Evolutionary conservation across 2,329 filamentous ascomycete species (phyloP).

Genomic region (Aspergillus thermomutatus): DNA sequence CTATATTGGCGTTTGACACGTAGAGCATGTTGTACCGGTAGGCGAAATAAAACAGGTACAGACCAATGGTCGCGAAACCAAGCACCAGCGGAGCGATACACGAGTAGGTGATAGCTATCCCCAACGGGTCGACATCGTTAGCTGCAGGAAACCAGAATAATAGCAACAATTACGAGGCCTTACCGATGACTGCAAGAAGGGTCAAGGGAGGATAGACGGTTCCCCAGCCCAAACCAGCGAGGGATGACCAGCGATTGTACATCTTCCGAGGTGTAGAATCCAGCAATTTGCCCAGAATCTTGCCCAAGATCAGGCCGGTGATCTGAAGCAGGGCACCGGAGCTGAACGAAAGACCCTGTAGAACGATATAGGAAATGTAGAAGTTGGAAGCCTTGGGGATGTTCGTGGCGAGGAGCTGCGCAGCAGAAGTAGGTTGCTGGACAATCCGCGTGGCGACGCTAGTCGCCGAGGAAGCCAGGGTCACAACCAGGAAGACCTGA

Average conservation of each 20-base stretch:
- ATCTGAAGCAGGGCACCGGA: constrained; percentile 72
- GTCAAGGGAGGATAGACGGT: constrained; percentile 78
- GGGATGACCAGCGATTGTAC: constrained; percentile 71
- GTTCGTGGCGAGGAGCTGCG: constrained; percentile 65
- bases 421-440: constrained; percentile 58
- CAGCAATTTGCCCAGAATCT: constrained; percentile 69
- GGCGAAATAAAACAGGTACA: constrained; percentile 78
- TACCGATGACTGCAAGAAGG: constrained; percentile 75
- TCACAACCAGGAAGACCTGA: constrained; percentile 87
- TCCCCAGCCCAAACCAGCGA: constrained; percentile 77
- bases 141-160: not conserved
- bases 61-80: constrained; percentile 73
- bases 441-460: constrained; percentile 63
- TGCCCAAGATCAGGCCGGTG: constrained; percentile 68
- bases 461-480: constrained; percentile 75
- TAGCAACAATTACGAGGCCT: constrained; percentile 30
- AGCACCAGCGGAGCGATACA: constrained; percentile 83
- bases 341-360: constrained; percentile 82
- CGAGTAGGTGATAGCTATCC: constrained; percentile 73
- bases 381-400: constrained; percentile 87
- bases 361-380: constrained; percentile 90
- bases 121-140: not conserved
- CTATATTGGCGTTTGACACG: constrained; percentile 75
- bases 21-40: constrained; percentile 91
- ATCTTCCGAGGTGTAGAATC: constrained; percentile 76